phyloP scores from a whole-genome alignment of 2,329 filamentous ascomycete genomes.

The Cladophialophora carrionii region DNA sequence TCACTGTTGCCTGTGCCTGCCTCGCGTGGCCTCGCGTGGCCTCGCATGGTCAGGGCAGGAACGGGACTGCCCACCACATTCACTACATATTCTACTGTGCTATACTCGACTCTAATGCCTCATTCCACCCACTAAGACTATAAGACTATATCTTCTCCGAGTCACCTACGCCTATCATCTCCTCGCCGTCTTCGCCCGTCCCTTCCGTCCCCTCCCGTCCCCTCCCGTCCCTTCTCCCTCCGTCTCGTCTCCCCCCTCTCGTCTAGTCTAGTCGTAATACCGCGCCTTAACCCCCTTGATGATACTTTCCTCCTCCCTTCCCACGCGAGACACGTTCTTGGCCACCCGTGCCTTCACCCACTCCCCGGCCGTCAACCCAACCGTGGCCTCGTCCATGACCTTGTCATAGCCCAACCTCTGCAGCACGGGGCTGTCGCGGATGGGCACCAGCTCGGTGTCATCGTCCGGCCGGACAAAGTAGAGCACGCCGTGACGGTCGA shows the following conservation, averaged over 20 bases:
- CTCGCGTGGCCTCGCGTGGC: no score
- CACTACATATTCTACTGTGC: no score
- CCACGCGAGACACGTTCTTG: slow-evolving; percentile 30
- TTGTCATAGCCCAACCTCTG: slow-evolving; percentile 41
- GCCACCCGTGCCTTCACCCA: slow-evolving; percentile 44
- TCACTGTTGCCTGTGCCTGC: no score
- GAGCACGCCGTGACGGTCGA: slow-evolving; percentile 50
- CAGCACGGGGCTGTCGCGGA: slow-evolving; percentile 42
- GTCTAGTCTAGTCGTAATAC: slow-evolving; percentile 33
- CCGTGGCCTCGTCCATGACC: slow-evolving; percentile 32
- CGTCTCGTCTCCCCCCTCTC: not conserved
- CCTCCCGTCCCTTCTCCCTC: no score
- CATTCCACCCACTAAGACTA: no score
- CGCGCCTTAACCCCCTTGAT: slow-evolving; percentile 34
- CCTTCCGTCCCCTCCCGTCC: no score
- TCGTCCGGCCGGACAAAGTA: slow-evolving; percentile 53
- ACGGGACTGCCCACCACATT: no score
- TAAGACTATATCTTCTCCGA: no score
- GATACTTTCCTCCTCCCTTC: slow-evolving; percentile 29
- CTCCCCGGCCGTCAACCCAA: slow-evolving; percentile 41
- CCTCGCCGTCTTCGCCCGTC: no score
- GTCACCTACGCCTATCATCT: no score
- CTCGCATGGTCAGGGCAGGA: no score
- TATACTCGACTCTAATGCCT: no score
- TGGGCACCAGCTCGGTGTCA: slow-evolving; percentile 40